Percentiles rank a stretch among this genome's conserved stretches.
Evolutionary conservation across 805 yeast species (phyloP).

Genomic region (Zygoascus bituminiphila): DNA sequence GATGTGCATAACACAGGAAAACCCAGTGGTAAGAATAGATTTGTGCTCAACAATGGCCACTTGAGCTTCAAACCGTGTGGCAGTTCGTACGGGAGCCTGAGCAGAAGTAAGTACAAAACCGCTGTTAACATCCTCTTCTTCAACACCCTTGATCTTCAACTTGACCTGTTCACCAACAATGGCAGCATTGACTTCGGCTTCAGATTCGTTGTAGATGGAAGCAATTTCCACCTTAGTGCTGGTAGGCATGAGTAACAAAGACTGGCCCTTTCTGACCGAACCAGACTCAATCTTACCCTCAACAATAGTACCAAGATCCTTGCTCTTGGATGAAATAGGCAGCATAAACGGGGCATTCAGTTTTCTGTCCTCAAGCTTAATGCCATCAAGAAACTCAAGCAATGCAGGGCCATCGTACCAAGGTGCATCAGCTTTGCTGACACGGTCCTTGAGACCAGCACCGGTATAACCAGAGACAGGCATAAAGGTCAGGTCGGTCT

Average conservation of each 20-base stretch:
- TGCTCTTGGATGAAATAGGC: slow-evolving; percentile 90
- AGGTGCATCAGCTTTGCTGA: slow-evolving; percentile 61
- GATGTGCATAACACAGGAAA: slow-evolving; percentile 96
- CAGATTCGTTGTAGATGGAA: slow-evolving; percentile 89
- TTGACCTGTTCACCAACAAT: slow-evolving; percentile 96
- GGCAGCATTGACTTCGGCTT: slow-evolving; percentile 84
- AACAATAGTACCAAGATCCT: slow-evolving; percentile 93
- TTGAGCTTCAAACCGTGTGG: slow-evolving; percentile 88
- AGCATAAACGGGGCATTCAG: slow-evolving; percentile 95
- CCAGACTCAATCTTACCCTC: slow-evolving; percentile 99
- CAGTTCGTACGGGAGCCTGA: slow-evolving; percentile 83
- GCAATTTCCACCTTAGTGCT: slow-evolving; percentile 73
- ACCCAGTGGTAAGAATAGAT: slow-evolving; percentile 90
- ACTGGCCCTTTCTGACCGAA: slow-evolving; percentile 70
- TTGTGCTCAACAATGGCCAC: slow-evolving; percentile 94
- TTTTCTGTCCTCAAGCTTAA: slow-evolving; percentile 77
- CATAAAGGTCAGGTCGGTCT: slow-evolving; percentile 83
- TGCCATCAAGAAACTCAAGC: slow-evolving; percentile 77
- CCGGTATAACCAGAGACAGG: slow-evolving; percentile 99
- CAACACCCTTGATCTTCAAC: slow-evolving; percentile 87
- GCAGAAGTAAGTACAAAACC: slow-evolving; percentile 89
- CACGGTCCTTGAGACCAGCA: slow-evolving; percentile 87
- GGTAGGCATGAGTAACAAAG: slow-evolving; percentile 87
- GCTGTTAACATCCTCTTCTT: slow-evolving; percentile 88
- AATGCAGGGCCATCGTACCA: slow-evolving; percentile 94